Percentiles rank a stretch among this genome's conserved stretches.
phyloP scores from a whole-genome alignment of 257 asterid species.

The Plectranthus barbatus region DNA sequence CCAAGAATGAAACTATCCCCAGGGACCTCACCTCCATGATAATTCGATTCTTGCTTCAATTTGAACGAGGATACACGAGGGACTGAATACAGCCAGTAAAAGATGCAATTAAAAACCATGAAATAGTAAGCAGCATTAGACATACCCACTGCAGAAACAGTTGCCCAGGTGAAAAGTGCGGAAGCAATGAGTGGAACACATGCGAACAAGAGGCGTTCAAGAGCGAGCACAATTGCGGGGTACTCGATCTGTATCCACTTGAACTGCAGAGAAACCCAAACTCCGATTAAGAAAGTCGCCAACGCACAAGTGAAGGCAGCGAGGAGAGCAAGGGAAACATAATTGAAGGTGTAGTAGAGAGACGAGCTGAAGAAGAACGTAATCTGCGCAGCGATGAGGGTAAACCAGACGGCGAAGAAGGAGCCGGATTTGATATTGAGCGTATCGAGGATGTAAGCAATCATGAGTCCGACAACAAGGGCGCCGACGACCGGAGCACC shows the following conservation, averaged over 20 bases:
- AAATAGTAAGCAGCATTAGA: slow-evolving; percentile 74
- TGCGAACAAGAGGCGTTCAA: slow-evolving; percentile 84
- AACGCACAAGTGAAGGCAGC: slow-evolving; percentile 62
- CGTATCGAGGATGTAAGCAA: slow-evolving; percentile 81
- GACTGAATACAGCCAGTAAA: slow-evolving; percentile 90
- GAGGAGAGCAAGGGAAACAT: slow-evolving; percentile 42
- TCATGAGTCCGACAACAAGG: slow-evolving; percentile 69
- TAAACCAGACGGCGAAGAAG: slow-evolving; percentile 83
- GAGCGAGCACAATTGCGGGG: slow-evolving; percentile 81
- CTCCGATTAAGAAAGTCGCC: slow-evolving; percentile 81
- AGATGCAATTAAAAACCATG: slow-evolving; percentile 74
- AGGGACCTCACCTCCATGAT: slow-evolving; percentile 81
- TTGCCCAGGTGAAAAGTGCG: slow-evolving; percentile 84
- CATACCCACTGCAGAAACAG: slow-evolving; percentile 91
- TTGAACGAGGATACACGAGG: slow-evolving; percentile 83
- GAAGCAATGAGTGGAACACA: slow-evolving; percentile 70
- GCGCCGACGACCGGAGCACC: slow-evolving; percentile 87
- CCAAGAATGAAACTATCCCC: slow-evolving; percentile 68
- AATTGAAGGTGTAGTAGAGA: slow-evolving; percentile 46
- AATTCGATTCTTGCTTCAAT: slow-evolving; percentile 55
- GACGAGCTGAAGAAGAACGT: slow-evolving; percentile 76
- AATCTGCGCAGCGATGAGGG: slow-evolving; percentile 77
- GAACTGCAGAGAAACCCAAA: slow-evolving; percentile 94
- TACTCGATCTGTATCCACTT: slow-evolving; percentile 95
- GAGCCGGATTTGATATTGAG: slow-evolving; percentile 81